Base-by-base conservation (phyloP, 2,329 filamentous ascomycete species). In the Colletotrichum sp. region DNA sequence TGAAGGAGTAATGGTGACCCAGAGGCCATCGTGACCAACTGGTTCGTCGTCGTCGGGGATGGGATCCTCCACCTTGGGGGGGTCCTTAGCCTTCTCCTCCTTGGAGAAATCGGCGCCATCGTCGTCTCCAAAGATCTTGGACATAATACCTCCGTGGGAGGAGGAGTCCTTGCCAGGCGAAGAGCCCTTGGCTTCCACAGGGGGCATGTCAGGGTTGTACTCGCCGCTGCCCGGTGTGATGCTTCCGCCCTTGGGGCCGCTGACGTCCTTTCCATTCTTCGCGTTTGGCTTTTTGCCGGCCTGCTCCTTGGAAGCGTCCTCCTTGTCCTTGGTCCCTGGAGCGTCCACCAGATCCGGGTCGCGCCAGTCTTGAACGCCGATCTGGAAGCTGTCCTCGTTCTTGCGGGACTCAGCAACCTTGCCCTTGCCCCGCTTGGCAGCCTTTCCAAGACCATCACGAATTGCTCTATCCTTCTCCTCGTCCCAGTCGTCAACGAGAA, bases 1-100 rank as follows among this genome's bases (percentile, higher is more conserved):
- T 1, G 95, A 96, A 2, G 96, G 97, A 1, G 95, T 97, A 69
- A 99, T 91, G 9, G 97, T 98, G n/a, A 99, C 95, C 95, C 95
- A 98, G 6, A 99, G 90, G 3, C 95, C 96, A 78, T 97, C 92
- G 76, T 92, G 92, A 15, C 87, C 86, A 47, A 87, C 84, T 18
- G 75, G 82, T 33, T 84, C 80, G 59, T 75, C 58, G 12, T 70
- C 66, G 18, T 72, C 65, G 8, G 61, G 54, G 4, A 78, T 76
- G 11, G 76, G 54, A 12, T 82, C 77, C 55, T 78, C 70, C 24
- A 78, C 74, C 51, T 75, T 55, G 8, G 80, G 73, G 8, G 62
- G 27, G 33, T 76, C 66, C 33, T 78, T 74, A 3, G 77, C 77
- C 11, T 80, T 69, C 29, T 77, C 76, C n/a, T 73, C 71, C 29